Base-by-base conservation (phyloP, 2,329 filamentous ascomycete genomes). In the Chaetomiaceae sp. region DNA sequence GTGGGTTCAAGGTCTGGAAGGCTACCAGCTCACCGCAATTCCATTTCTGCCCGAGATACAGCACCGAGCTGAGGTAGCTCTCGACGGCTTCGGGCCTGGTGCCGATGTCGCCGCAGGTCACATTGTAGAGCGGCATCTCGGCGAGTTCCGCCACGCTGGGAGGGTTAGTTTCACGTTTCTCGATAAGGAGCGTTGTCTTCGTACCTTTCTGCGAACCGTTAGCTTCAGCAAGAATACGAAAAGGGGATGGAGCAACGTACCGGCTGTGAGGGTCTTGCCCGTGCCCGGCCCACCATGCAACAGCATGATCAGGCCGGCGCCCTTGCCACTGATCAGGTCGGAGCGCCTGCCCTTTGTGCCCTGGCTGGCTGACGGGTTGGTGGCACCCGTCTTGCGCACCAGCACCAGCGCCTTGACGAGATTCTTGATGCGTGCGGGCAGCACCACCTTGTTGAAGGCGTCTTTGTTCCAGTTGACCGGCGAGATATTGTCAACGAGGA, bases 51-150 rank as follows among this genome's bases (percentile, higher is more conserved):
- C 43, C 43, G 2, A 45, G 43, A 2, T 19, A 8, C 0, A 45
- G 21, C 7, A 38, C 43, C 2, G 31, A 9, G 4, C 30, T 17
- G 2, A 45, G 23, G n/a, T 45, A 45, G 9, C 14, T 45, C 43
- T 45, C 33, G 21, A 45, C 43, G 3, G 14, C n/a, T 8, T 45
- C 43, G n/a, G 43, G 43, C n/a, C 30, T 37, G 12, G 43, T 45
- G 3, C 43, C 43, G n/a, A 45, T 14, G 20, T 45, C 43, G 20
- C 43, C 43, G 5, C 43, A 45, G 8, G 43, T 45, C 7, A 45
- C 43, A 2, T n/a, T 27, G 43, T 38, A 45, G 4, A 45, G 33
- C 8, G 43, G 43, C 33, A 27, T 45, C 12, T 38, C 43, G 20
- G 43, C 43, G 12, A 45, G 20, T 10, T 45, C 43, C 3, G 43